Evolutionary conservation across 306 rosid species (phyloP), one percentile per base, ranked within the genome.

Genomic region (Malus asiatica): DNA sequence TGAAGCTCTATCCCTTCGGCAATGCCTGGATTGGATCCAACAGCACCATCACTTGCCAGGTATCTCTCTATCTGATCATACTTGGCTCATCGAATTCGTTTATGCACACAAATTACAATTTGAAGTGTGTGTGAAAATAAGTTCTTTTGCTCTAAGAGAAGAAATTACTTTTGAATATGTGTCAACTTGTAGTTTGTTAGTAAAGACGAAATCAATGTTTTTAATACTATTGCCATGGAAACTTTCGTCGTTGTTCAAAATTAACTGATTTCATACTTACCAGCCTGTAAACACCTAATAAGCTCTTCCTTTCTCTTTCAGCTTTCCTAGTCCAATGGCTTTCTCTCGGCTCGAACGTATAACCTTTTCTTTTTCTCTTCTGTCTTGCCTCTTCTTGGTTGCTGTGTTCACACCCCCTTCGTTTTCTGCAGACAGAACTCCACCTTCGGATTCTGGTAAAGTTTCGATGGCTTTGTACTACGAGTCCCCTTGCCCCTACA

Each of bases 401-500:
- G 44, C 65, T 61, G 77, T 69, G 18, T 77, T 85, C 62, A 60
- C 80, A 13, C 77, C 78, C 32, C 25, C 80, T 35, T 18, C 55
- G 18, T 83, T 88, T 70, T 52, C 77, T 77, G 72, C 78, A 38
- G 71, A 74, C 59, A 63, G 44, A 61, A 73, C 13, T 19, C n/a
- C 32, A 11, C 82, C 80, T 35, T 80, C 74, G 40, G 77, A 83
- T 19, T 86, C 91, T 22, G 76, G 87, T 73, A 94, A 88, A 75
- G 96, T 92, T 16, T 88, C 91, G 0, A n/a, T 95, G 70, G 89
- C 77, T 23, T 12, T 95, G 25, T 92, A 90, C 85, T 92, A 95
- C 22, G 97, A 95, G 80, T 87, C 93, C n/a, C 84, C 90, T 6
- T 94, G 96, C 80, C 98, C 98, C 4, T 85, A 84, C 81, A 82